phyloP scores from a whole-genome alignment of 257 asterid genomes.

The Penstemon eatonii region DNA sequence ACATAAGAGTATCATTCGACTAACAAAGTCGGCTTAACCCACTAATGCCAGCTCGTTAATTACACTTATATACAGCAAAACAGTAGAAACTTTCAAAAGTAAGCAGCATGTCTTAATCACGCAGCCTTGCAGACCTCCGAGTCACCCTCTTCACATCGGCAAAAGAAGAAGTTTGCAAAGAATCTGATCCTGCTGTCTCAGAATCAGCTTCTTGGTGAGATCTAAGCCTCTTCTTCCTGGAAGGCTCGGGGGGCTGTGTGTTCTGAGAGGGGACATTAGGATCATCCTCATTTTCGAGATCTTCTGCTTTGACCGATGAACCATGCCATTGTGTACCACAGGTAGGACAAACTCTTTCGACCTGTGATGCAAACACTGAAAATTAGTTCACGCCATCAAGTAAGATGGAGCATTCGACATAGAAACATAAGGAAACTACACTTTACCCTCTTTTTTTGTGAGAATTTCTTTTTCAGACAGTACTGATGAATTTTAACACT shows the following conservation, averaged over 20 bases:
- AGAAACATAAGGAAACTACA: slow-evolving; percentile 1
- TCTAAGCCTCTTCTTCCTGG: slow-evolving; percentile 38
- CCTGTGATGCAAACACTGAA: slow-evolving; percentile 36
- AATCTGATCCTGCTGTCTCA: slow-evolving; percentile 26
- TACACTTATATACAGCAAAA: background rate
- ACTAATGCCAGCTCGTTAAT: background rate
- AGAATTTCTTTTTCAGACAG: slow-evolving; percentile 72
- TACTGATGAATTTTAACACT: slow-evolving; percentile 64
- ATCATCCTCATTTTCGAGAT: slow-evolving; percentile 34
- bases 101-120: slow-evolving; percentile 29
- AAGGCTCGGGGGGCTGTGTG: slow-evolving; percentile 28
- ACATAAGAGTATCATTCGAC: no score
- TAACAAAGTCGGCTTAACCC: background rate
- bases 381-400: slow-evolving; percentile 18
- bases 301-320: slow-evolving; percentile 46
- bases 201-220: slow-evolving; percentile 26
- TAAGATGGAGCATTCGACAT: background rate
- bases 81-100: slow-evolving; percentile 8
- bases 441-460: slow-evolving; percentile 53
- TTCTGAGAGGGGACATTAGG: slow-evolving; percentile 33
- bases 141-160: slow-evolving; percentile 42
- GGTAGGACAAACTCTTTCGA: slow-evolving; percentile 61
- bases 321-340: slow-evolving; percentile 64
- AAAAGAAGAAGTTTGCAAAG: slow-evolving; percentile 24
- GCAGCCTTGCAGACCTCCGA: slow-evolving; percentile 49